phyloP scores from a whole-genome alignment of 495 filamentous ascomycete species.

The Neurospora sublineolata region DNA sequence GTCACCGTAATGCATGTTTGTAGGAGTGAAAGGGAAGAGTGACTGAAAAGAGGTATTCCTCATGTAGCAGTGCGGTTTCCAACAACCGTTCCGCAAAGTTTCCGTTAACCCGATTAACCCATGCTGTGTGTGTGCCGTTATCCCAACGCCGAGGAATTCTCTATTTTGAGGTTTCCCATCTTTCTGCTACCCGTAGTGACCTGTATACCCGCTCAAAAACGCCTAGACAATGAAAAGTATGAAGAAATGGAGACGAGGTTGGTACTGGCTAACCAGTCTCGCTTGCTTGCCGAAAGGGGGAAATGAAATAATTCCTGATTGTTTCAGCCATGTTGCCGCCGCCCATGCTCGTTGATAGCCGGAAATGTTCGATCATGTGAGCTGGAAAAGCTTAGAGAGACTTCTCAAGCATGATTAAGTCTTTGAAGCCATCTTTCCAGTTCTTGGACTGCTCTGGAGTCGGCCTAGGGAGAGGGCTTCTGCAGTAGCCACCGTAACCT shows the following conservation, averaged over 20 bases:
- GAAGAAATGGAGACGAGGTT: background rate
- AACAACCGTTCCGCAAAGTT: background rate
- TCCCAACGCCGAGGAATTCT: background rate
- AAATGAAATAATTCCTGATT: background rate
- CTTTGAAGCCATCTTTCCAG: conserved; percentile 62
- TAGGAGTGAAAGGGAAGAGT: background rate
- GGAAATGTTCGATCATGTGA: background rate
- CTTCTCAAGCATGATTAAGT: conserved; percentile 61
- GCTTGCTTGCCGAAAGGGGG: background rate
- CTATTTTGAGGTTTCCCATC: background rate
- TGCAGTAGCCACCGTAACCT: conserved; percentile 68
- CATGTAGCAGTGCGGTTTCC: background rate
- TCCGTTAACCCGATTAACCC: background rate
- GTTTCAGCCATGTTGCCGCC: background rate
- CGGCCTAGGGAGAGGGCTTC: conserved; percentile 67
- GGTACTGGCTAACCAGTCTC: background rate
- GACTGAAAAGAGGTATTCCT: background rate
- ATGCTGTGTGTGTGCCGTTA: background rate
- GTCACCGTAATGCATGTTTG: background rate
- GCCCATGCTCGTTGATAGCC: background rate
- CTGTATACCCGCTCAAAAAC: background rate
- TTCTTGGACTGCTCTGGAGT: conserved; percentile 44
- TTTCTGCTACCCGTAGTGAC: background rate
- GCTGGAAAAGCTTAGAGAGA: conserved; percentile 11
- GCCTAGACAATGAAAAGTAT: background rate